phyloP scores from a whole-genome alignment of 2,329 filamentous ascomycete species.

The Herpotrichia juniperi region DNA sequence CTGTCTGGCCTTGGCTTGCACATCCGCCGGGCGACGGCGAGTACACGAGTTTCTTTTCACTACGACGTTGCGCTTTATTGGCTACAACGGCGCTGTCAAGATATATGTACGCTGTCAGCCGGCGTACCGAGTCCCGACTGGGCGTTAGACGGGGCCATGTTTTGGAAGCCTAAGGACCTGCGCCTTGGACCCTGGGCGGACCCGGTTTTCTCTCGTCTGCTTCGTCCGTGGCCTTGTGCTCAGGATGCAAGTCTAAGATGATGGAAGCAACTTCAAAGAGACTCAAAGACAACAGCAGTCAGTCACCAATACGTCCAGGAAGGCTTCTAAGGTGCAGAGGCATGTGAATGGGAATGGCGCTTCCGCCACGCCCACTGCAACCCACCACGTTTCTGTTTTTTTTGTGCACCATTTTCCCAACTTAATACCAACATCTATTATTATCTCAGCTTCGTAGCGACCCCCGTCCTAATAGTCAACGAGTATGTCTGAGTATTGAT shows the following conservation, averaged over 20 bases:
- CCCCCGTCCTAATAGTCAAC: not conserved
- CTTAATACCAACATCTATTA: not conserved
- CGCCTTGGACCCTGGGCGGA: not conserved
- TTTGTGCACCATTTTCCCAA: not conserved
- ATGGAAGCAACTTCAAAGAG: not conserved
- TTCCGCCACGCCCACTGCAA: too few relatives aligned
- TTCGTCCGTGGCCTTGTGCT: not conserved
- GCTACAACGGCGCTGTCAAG: not conserved
- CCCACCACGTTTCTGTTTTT: too few relatives aligned
- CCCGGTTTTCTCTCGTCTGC: not conserved
- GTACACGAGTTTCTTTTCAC: not conserved
- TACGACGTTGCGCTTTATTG: not conserved
- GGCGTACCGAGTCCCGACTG: not conserved
- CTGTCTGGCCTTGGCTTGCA: not conserved
- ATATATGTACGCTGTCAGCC: not conserved
- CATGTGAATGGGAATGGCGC: too few relatives aligned
- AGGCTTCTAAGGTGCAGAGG: too few relatives aligned
- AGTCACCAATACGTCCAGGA: too few relatives aligned
- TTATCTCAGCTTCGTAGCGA: too few relatives aligned
- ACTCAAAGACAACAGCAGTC: not conserved
- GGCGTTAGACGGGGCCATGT: not conserved
- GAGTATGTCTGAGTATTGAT: too few relatives aligned
- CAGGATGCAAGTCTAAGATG: not conserved
- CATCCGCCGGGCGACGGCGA: too few relatives aligned
- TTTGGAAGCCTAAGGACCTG: constrained; percentile 1